These are phyloP conservation scores for Dactylellina leptospora DNA, from an alignment of 2,329 filamentous ascomycete species.

Conservation along the genomic window DNA sequence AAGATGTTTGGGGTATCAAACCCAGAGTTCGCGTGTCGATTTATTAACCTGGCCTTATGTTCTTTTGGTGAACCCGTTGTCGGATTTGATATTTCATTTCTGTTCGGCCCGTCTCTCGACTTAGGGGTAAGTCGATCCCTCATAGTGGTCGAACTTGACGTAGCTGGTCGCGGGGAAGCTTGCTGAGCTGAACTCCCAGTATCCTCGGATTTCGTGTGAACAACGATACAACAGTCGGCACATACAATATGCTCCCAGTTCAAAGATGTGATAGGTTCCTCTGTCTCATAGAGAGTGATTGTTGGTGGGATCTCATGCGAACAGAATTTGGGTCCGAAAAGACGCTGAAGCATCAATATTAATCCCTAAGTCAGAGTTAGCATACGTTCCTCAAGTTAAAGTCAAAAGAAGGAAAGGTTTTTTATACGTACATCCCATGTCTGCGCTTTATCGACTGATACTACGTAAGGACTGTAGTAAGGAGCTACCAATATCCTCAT, in stretches of 20 bases:
- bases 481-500: constrained; percentile 56
- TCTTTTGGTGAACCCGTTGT: constrained; percentile 15
- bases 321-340: constrained; percentile 48
- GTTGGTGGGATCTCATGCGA: constrained; percentile 39
- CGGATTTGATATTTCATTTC: constrained; percentile 38
- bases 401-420: not conserved
- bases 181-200: constrained; percentile 25
- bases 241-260: constrained; percentile 43
- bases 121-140: constrained; percentile 24
- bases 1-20: constrained; percentile 49
- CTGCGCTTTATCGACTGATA: constrained; percentile 55
- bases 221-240: constrained; percentile 43
- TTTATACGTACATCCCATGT: constrained; percentile 55
- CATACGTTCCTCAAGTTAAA: too few species aligned
- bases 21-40: constrained; percentile 49
- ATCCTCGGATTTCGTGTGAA: constrained; percentile 49
- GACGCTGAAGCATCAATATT: constrained; percentile 47
- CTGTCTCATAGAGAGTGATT: constrained; percentile 33
- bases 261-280: constrained; percentile 26
- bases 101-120: constrained; percentile 41
- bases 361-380: constrained; percentile 22
- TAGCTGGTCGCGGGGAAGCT: constrained; percentile 25
- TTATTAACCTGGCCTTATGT: constrained; percentile 32
- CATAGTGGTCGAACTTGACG: constrained; percentile 31
- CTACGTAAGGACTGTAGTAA: constrained; percentile 56